These are phyloP conservation scores for Fusarium graminum DNA, from an alignment of 2,329 filamentous ascomycete species.

Conservation along the genomic window DNA sequence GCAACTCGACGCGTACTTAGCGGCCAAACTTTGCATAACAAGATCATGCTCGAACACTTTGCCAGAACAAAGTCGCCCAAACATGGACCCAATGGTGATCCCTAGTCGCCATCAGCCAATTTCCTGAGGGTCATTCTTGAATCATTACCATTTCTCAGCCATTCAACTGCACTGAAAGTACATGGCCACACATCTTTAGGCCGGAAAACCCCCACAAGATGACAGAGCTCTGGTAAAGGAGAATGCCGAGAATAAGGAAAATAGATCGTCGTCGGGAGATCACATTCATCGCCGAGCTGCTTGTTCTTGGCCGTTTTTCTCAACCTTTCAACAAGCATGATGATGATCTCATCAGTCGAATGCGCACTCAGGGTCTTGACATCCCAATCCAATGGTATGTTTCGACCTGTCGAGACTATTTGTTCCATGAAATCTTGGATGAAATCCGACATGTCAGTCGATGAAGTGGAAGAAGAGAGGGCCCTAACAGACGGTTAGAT, in stretches of 20 bases:
- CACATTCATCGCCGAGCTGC: conserved; percentile 4
- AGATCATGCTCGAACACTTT: conserved; percentile 74
- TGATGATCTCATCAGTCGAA: conserved; percentile 27
- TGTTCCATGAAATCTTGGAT: conserved; percentile 35
- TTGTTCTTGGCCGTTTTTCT: neutral
- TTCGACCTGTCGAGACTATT: conserved; percentile 43
- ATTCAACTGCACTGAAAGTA: conserved; percentile 74
- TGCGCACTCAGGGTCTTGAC: conserved; percentile 30
- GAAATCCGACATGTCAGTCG: conserved; percentile 12
- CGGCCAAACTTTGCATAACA: conserved; percentile 61
- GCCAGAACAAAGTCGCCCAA: conserved; percentile 76
- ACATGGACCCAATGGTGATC: conserved; percentile 75
- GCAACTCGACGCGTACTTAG: neutral
- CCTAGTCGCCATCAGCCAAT: conserved; percentile 46
- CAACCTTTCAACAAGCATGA: conserved; percentile 32
- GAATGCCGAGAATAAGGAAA: conserved; percentile 95
- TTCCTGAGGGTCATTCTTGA: too few species aligned
- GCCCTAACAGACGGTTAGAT: conserved; percentile 38
- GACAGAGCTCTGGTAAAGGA: conserved; percentile 82
- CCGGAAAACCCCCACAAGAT: conserved; percentile 74
- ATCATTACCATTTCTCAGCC: conserved; percentile 65
- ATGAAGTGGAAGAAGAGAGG: conserved; percentile 18
- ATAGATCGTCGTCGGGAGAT: conserved; percentile 59
- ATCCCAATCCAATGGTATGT: conserved; percentile 46
- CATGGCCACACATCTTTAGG: conserved; percentile 87